Percentiles rank a stretch among this genome's conserved stretches.
Evolutionary conservation across 108 stramenopile species (phyloP).

Genomic region (Conticribra guillardii): DNA sequence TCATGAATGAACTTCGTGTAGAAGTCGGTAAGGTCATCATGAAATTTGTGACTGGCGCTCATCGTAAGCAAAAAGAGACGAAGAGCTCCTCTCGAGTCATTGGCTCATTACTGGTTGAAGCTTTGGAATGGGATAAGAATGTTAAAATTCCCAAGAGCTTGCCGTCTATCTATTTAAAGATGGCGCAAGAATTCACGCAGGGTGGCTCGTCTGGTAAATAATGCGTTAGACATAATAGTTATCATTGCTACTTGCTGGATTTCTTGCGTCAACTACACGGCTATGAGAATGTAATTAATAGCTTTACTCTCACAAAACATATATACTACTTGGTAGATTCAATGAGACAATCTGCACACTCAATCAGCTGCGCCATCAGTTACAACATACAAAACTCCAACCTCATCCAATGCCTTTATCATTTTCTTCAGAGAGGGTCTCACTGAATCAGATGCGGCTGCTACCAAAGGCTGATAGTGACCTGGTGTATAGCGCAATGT

Average conservation of each 20-base stretch:
- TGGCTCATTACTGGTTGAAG: constrained; percentile 12
- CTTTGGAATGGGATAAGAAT: constrained; percentile 14
- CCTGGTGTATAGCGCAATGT: constrained; percentile 61
- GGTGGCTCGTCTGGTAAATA: not conserved
- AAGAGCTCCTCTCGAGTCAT: constrained; percentile 20
- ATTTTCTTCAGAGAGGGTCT: constrained; percentile 55
- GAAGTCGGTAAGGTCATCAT: constrained; percentile 22
- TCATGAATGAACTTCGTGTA: constrained; percentile 10
- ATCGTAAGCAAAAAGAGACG: constrained; percentile 14
- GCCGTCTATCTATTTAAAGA: constrained; percentile 13
- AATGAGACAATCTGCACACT: not conserved
- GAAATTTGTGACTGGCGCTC: constrained; percentile 11
- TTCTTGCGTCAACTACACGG: too few relatives aligned
- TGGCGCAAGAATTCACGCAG: constrained; percentile 14
- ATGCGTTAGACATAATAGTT: not conserved
- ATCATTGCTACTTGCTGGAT: not conserved
- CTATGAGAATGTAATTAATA: too few relatives aligned
- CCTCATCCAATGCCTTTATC: constrained; percentile 48
- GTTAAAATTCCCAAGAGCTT: constrained; percentile 3
- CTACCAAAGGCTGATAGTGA: constrained; percentile 62
- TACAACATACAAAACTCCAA: constrained; percentile 61
- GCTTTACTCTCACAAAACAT: too few relatives aligned
- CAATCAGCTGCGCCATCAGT: constrained; percentile 55
- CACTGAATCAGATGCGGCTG: constrained; percentile 4
- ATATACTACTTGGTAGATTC: too few relatives aligned